A percentile compares a stretch with the other conserved stretches of the same genome.
Evolutionary conservation across 345 rosid species (phyloP).

Genomic region (Brassica rapa): DNA sequence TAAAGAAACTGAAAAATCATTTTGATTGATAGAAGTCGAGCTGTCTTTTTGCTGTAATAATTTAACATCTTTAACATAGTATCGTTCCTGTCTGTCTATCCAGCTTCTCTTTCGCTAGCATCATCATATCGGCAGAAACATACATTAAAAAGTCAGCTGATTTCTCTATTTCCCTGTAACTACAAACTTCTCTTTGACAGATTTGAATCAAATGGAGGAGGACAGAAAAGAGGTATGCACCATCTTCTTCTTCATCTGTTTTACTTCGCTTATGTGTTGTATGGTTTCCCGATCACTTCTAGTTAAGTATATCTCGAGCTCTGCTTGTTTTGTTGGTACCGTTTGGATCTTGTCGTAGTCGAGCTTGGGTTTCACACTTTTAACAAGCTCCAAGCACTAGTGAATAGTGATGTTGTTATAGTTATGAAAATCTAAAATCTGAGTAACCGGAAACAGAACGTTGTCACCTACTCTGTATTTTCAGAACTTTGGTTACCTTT

Average conservation of each 20-base stretch:
- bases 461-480: conserved; percentile 11
- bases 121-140: conserved; percentile 7
- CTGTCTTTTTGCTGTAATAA: conserved; percentile 37
- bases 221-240: conserved; percentile 38
- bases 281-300: not conserved
- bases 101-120: conserved; percentile 13
- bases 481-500: not conserved
- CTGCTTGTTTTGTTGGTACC: conserved; percentile 26
- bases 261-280: conserved; percentile 6
- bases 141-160: not conserved
- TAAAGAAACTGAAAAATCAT: not conserved
- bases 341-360: conserved; percentile 16
- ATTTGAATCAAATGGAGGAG: conserved; percentile 28
- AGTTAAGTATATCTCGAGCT: conserved; percentile 12
- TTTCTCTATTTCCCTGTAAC: not conserved
- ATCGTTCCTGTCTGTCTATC: conserved; percentile 12
- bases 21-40: conserved; percentile 16
- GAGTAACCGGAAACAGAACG: not conserved
- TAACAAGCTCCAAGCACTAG: conserved; percentile 19
- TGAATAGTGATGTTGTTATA: conserved; percentile 13
- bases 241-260: conserved; percentile 10
- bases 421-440: not conserved
- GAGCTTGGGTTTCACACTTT: conserved; percentile 2
- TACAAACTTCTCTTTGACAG: not conserved
- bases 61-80: not conserved